A percentile compares a stretch with the other conserved stretches of the same genome.
Conservation (phyloP, 1,139 yeast species). For the Zygosaccharomyces pseudobailii region DNA sequence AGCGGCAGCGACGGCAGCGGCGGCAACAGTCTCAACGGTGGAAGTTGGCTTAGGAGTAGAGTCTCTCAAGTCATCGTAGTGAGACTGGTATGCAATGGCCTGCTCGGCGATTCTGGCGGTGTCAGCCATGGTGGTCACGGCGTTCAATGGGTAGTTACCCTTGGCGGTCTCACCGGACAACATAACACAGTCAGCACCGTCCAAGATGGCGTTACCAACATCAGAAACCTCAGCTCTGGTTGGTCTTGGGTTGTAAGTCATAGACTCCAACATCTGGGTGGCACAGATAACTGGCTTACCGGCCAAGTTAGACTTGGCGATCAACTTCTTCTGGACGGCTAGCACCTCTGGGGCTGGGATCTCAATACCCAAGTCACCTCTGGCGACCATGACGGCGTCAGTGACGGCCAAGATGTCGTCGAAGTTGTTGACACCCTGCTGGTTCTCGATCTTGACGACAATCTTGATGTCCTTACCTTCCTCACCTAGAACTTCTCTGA, state of each 20-base stretch:
- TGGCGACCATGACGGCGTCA: slow-evolving; percentile 99
- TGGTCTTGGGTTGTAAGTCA: slow-evolving; percentile 99
- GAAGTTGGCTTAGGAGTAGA: slow-evolving; percentile 85
- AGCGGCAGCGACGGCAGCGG: slow-evolving; percentile 94
- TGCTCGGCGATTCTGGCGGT: slow-evolving; percentile 95
- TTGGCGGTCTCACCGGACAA: slow-evolving; percentile 99
- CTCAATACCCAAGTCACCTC: slow-evolving; percentile 99
- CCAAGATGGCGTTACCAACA: slow-evolving; percentile 98
- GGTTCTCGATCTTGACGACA: slow-evolving; percentile 96
- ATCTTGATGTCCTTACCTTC: slow-evolving; percentile 95
- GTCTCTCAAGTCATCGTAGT: slow-evolving; percentile 84
- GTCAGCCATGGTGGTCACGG: slow-evolving; percentile 98
- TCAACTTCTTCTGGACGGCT: slow-evolving; percentile 97
- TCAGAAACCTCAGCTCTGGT: slow-evolving; percentile 99
- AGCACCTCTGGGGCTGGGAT: slow-evolving; percentile 99
- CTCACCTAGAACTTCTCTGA: slow-evolving; percentile 93
- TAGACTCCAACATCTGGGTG: slow-evolving; percentile 98
- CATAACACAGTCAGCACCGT: slow-evolving; percentile 99
- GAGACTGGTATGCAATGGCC: slow-evolving; percentile 85
- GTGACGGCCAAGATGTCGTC: slow-evolving; percentile 92
- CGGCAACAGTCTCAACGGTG: slow-evolving; percentile 94
- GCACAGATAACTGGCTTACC: slow-evolving; percentile 99
- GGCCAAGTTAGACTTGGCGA: slow-evolving; percentile 97
- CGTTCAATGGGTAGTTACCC: slow-evolving; percentile 97
- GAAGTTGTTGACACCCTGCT: slow-evolving; percentile 99